A percentile compares a stretch with the other conserved stretches of the same genome.
Evolutionary conservation across 345 rosid species (phyloP).

Genomic region (Eucalyptus caleyi): DNA sequence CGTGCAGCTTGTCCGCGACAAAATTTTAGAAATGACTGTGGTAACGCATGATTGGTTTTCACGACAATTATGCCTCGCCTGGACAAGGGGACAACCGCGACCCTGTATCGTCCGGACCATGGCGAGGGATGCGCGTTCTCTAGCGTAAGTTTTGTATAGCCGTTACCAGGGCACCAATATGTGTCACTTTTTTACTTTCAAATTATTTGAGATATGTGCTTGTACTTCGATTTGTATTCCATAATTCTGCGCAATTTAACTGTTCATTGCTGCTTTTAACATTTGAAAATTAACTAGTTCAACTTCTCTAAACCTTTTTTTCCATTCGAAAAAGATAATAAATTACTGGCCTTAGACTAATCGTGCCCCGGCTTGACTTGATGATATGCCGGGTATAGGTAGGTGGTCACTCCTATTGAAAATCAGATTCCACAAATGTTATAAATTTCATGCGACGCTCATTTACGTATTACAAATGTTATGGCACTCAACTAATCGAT

Average conservation of each 20-base stretch:
- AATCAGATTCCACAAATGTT: accelerated
- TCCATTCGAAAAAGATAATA: no score
- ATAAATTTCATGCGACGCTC: accelerated
- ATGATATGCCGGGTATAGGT: accelerated
- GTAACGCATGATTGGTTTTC: neutral
- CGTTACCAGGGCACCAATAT: neutral
- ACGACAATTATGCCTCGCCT: neutral
- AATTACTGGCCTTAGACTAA: accelerated
- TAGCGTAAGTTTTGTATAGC: neutral
- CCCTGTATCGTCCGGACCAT: neutral
- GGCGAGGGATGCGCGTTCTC: neutral
- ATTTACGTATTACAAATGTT: accelerated
- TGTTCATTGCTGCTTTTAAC: neutral
- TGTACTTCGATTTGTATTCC: no score
- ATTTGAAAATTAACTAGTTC: neutral
- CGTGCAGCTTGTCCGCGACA: neutral
- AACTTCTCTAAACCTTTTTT: neutral
- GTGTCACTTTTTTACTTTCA: neutral
- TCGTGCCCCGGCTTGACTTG: accelerated
- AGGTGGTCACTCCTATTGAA: accelerated
- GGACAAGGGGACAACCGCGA: neutral
- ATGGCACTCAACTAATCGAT: accelerated
- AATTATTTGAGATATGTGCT: neutral
- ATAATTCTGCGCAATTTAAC: neutral
- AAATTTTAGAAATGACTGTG: neutral